Base-by-base conservation (phyloP, 2,329 filamentous ascomycete genomes). In the Nemania sp. region DNA sequence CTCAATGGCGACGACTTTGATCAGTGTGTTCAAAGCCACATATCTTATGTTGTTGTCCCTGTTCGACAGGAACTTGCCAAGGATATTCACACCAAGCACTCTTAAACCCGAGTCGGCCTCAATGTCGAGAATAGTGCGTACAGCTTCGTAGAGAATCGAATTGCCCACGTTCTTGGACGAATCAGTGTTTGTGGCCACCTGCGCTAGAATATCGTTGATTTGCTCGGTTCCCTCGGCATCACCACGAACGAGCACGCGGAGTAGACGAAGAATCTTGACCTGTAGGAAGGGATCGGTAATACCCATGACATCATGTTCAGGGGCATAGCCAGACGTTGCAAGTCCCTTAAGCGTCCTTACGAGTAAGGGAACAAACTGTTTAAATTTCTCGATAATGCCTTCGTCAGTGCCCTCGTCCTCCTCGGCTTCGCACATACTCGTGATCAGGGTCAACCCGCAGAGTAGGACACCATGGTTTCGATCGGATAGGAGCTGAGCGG, bases 11-110 rank as follows among this genome's bases (percentile, higher is more conserved):
- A 99, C 96, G 20, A 99, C 96, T 81, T 98, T 98, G 82, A 98
- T 97, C 57, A 99, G 85, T 0, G 96, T 99, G 81, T 99, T 99
- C 59, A 99, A 85, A 20, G 96, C 96, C 59, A 99, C 96, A 77
- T 99, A 99, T 80, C 96, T 92, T 76, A 99, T 99, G 79, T 99
- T 99, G 85, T 99, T 99, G 82, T 99, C 96, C 74, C 95, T 91
- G 84, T 99, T 99, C n/a, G 94, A 91, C 70, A 99, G 83, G 82
- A 99, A 99, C 79, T 98, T 99, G 79, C 97, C 96, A 26, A 99
- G 88, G 72, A 99, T 99, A 79, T 99, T 99, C 74, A 99, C 96
- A 76, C 96, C 96, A 27, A 99, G 87, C 24, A 99, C 96, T 58
- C 97, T 88, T 70, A 99, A 83, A 41, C 96, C 95, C 10, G 96